Conservation (phyloP, 225 moss, liverwort and hornwort genomes). For the Antitrichia curtipendula region DNA sequence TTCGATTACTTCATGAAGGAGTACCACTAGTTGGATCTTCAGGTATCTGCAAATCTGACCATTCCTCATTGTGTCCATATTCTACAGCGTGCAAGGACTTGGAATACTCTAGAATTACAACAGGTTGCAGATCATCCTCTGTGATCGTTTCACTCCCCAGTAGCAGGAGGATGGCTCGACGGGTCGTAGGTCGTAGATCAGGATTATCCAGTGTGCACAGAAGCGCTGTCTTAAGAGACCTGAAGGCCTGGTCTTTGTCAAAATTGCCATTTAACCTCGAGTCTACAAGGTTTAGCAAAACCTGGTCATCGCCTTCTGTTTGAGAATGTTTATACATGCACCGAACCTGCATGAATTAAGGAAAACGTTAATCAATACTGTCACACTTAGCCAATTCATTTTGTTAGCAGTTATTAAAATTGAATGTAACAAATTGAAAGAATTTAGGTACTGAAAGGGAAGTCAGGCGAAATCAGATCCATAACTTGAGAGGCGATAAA, state of each 20-base stretch:
- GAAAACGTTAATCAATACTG: neutral
- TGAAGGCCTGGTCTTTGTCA: constrained; percentile 21
- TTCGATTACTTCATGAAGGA: neutral
- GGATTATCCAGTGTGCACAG: constrained; percentile 43
- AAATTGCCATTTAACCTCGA: constrained; percentile 22
- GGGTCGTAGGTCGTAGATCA: constrained; percentile 22
- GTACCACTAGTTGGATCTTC: neutral
- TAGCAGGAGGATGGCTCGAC: constrained; percentile 16
- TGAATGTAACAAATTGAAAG: neutral
- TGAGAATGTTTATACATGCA: constrained; percentile 30
- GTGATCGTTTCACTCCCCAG: constrained; percentile 21
- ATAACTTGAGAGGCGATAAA: neutral
- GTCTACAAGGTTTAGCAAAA: constrained; percentile 27
- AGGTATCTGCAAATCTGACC: constrained; percentile 9
- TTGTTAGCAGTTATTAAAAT: neutral
- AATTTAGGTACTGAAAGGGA: neutral
- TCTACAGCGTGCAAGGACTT: constrained; percentile 1
- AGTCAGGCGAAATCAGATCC: neutral
- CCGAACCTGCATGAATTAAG: constrained; percentile 9
- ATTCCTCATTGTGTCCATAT: constrained; percentile 11
- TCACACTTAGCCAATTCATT: neutral
- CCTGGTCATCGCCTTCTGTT: neutral
- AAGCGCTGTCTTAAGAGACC: constrained; percentile 15
- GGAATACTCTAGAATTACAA: constrained; percentile 12
- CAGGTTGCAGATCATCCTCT: constrained; percentile 4